These are phyloP conservation scores for Fusarium citri DNA, from an alignment of 2,329 filamentous ascomycete genomes.

Conservation along the genomic window DNA sequence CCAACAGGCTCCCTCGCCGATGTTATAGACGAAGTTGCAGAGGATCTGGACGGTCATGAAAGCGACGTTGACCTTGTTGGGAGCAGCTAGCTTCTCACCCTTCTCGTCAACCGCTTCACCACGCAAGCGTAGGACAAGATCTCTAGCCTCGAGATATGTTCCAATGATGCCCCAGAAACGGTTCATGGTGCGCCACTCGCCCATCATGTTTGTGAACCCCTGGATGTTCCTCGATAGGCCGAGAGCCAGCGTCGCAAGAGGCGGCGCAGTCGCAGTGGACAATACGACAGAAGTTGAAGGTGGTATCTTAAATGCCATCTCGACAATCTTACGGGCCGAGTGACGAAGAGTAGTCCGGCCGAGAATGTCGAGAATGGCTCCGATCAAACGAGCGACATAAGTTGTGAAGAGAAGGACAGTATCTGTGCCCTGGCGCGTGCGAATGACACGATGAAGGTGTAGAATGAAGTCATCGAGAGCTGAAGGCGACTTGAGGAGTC, in stretches of 20 bases:
- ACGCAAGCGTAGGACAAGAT: constrained; percentile 52
- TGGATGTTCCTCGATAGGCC: constrained; percentile 65
- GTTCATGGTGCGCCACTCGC: constrained; percentile 77
- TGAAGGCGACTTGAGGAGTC: constrained; percentile 35
- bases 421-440: constrained; percentile 77
- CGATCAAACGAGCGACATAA: constrained; percentile 71
- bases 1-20: constrained; percentile 85
- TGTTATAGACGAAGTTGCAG: constrained; percentile 77
- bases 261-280: constrained; percentile 53
- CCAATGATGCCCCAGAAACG: constrained; percentile 82
- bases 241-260: constrained; percentile 59
- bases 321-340: constrained; percentile 63
- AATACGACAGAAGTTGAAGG: constrained; percentile 61
- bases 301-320: constrained; percentile 64
- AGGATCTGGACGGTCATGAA: constrained; percentile 77
- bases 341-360: constrained; percentile 68
- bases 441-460: constrained; percentile 71
- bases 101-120: constrained; percentile 54
- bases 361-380: constrained; percentile 62
- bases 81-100: constrained; percentile 47
- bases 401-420: constrained; percentile 74
- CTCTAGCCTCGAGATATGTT: constrained; percentile 75
- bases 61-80: constrained; percentile 52
- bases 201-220: constrained; percentile 72
- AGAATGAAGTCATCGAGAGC: constrained; percentile 64